phyloP scores from a whole-genome alignment of 352 stramenopile genomes.

The Phytophthora megakarya region DNA sequence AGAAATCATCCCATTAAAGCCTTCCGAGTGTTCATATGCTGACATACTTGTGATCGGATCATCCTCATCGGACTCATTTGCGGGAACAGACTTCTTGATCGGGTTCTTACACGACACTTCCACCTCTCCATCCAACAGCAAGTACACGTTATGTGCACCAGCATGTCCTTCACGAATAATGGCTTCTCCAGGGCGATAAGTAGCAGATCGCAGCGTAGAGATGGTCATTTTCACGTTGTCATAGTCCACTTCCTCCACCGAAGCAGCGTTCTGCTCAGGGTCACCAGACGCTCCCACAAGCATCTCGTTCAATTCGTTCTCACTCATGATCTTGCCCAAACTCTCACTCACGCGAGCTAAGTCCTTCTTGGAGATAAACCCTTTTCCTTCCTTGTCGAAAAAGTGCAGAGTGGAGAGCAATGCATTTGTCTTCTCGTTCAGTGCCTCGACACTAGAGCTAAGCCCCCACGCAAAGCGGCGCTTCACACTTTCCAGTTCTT shows the following conservation, averaged over 20 bases:
- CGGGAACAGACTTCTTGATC: slow-evolving; percentile 43
- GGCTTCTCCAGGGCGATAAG: slow-evolving; percentile 62
- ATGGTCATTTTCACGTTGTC: slow-evolving; percentile 87
- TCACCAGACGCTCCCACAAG: slow-evolving; percentile 77
- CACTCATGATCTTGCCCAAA: slow-evolving; percentile 72
- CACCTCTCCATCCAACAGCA: slow-evolving; percentile 78
- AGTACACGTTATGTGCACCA: slow-evolving; percentile 76
- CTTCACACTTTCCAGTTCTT: slow-evolving; percentile 44
- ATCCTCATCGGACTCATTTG: slow-evolving; percentile 15
- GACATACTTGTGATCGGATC: slow-evolving; percentile 29
- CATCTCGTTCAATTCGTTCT: slow-evolving; percentile 85
- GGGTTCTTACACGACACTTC: slow-evolving; percentile 82
- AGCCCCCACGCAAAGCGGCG: slow-evolving; percentile 69
- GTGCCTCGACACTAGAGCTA: slow-evolving; percentile 70
- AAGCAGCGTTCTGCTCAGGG: slow-evolving; percentile 58
- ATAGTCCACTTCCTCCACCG: slow-evolving; percentile 67
- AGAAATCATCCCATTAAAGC: slow-evolving; percentile 38
- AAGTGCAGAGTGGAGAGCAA: slow-evolving; percentile 71
- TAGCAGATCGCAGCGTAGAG: slow-evolving; percentile 72
- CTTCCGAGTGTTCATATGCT: slow-evolving; percentile 34
- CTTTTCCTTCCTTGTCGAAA: slow-evolving; percentile 81
- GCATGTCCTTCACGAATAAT: slow-evolving; percentile 78
- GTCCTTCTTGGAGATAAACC: slow-evolving; percentile 83
- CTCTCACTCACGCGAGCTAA: slow-evolving; percentile 73
- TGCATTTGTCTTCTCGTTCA: slow-evolving; percentile 70